Conservation (phyloP, 2,329 filamentous ascomycete species). For the Monosporascus ibericus region DNA sequence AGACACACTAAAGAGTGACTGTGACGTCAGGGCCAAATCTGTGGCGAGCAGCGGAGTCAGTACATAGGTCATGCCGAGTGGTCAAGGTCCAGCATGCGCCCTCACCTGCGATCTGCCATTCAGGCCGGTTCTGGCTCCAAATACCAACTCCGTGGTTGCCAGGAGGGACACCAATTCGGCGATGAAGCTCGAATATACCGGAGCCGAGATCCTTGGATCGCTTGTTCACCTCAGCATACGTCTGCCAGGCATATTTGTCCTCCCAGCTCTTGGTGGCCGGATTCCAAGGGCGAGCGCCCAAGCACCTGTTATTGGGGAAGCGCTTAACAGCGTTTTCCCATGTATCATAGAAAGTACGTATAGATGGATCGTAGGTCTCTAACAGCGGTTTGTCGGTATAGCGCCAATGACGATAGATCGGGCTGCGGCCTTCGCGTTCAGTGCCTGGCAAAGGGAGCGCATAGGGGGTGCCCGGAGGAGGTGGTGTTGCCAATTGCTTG, state of each 20-base stretch:
- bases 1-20: slow-evolving; percentile 83
- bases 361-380: slow-evolving; percentile 62
- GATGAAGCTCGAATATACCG: slow-evolving; percentile 77
- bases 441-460: slow-evolving; percentile 71
- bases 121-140: slow-evolving; percentile 81
- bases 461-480: slow-evolving; percentile 71
- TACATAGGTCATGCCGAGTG: slow-evolving; percentile 6
- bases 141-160: slow-evolving; percentile 70
- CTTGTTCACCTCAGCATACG: slow-evolving; percentile 71
- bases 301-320: slow-evolving; percentile 61
- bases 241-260: slow-evolving; percentile 75
- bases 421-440: slow-evolving; percentile 63
- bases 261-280: slow-evolving; percentile 63
- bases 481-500: slow-evolving; percentile 52
- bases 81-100: not conserved
- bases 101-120: slow-evolving; percentile 78
- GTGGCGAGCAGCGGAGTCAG: not conserved
- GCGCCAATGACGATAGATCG: slow-evolving; percentile 79
- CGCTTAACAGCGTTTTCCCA: slow-evolving; percentile 65
- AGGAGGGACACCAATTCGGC: slow-evolving; percentile 59
- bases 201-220: slow-evolving; percentile 80
- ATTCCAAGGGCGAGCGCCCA: slow-evolving; percentile 80
- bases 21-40: slow-evolving; percentile 84
- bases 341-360: slow-evolving; percentile 70
- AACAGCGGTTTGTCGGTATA: slow-evolving; percentile 66